A percentile compares a stretch with the other conserved stretches of the same genome.
phyloP scores from a whole-genome alignment of 169 alveolate genomes.

The Besnoitia besnoiti region DNA sequence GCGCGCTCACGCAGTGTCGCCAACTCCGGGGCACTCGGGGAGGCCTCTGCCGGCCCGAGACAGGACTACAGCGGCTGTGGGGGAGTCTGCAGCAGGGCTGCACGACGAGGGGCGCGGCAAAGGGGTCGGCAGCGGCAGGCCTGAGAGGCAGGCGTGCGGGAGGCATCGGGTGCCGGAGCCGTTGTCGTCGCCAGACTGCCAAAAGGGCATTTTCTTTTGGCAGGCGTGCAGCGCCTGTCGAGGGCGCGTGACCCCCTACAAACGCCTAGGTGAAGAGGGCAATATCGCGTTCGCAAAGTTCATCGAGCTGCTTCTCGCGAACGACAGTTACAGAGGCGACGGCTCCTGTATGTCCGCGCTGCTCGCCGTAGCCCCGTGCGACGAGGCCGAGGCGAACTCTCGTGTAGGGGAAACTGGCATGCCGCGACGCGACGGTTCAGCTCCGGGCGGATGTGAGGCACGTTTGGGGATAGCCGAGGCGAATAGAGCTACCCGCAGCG shows the following conservation, averaged over 20 bases:
- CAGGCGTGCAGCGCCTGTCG: neutral
- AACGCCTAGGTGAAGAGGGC: neutral
- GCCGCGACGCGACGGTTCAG: neutral
- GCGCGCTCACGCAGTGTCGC: too few species aligned
- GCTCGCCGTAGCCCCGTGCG: neutral
- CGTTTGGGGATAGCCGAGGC: too few species aligned
- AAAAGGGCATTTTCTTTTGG: neutral
- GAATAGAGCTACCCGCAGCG: too few species aligned
- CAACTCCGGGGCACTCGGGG: too few species aligned
- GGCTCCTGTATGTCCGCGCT: neutral
- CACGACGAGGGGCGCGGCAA: too few species aligned
- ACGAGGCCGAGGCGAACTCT: neutral
- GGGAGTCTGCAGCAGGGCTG: too few species aligned
- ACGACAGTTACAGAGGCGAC: slow-evolving; percentile 19
- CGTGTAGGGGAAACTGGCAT: neutral
- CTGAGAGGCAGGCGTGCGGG: neutral
- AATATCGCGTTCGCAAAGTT: slow-evolving; percentile 12
- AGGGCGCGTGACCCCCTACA: neutral
- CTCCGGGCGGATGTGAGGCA: too few species aligned
- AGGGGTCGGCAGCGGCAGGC: too few species aligned
- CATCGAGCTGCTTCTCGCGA: neutral
- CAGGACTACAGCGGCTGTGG: too few species aligned
- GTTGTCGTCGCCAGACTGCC: neutral
- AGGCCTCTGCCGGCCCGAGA: too few species aligned
- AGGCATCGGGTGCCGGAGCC: neutral